These are phyloP conservation scores for Candida peoriensis DNA, from an alignment of 805 yeast species.

Conservation along the genomic window DNA sequence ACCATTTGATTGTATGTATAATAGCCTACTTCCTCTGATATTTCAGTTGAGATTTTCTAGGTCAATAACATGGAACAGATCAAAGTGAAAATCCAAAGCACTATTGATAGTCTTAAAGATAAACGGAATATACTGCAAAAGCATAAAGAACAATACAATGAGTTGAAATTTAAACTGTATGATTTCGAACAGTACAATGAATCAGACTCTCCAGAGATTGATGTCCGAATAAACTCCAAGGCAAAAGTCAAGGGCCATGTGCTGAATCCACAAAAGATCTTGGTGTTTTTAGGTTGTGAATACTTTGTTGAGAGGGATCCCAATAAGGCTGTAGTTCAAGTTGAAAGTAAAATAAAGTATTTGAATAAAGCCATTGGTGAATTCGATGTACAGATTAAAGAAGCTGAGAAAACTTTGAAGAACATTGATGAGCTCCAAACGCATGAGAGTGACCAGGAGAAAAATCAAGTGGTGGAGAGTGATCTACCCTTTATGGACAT, in stretches of 20 bases:
- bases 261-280: conserved; percentile 17
- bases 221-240: conserved; percentile 16
- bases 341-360: conserved; percentile 23
- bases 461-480: conserved; percentile 31
- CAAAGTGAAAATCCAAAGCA: conserved; percentile 4
- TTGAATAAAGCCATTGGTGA: conserved; percentile 36
- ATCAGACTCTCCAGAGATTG: conserved; percentile 9
- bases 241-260: conserved; percentile 17
- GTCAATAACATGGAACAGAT: conserved; percentile 16
- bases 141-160: conserved; percentile 18
- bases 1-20: neutral
- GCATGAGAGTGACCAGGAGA: conserved; percentile 3
- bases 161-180: conserved; percentile 16
- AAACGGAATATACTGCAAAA: conserved; percentile 8
- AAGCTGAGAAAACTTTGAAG: conserved; percentile 30
- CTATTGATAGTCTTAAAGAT: conserved; percentile 5
- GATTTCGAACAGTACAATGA: conserved; percentile 12
- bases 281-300: conserved; percentile 36
- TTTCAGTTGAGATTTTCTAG: neutral
- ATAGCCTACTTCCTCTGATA: neutral
- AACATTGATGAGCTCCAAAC: conserved; percentile 26
- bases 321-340: conserved; percentile 26
- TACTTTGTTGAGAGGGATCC: conserved; percentile 33
- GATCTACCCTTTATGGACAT: conserved; percentile 75
- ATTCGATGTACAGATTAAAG: conserved; percentile 33